These are phyloP conservation scores for Metschnikowia reukaufii DNA, from an alignment of 805 yeast genomes.

Conservation along the genomic window DNA sequence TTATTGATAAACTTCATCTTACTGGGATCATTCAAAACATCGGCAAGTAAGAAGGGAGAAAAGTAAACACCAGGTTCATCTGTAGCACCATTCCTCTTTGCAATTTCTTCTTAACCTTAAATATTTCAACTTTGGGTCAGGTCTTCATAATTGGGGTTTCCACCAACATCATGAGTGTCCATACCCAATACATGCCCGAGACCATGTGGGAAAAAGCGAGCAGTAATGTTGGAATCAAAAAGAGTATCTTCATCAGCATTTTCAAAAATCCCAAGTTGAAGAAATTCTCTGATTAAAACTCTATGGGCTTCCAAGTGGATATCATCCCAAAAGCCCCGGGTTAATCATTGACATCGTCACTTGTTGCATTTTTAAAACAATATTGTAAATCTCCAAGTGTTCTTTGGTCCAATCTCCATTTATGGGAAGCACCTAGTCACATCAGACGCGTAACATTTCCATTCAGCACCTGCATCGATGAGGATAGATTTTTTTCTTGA, in stretches of 20 bases:
- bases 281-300: slow-evolving; percentile 68
- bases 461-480: slow-evolving; percentile 97
- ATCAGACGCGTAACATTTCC: slow-evolving; percentile 90
- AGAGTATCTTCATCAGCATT: slow-evolving; percentile 62
- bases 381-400: slow-evolving; percentile 75
- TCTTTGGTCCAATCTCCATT: slow-evolving; percentile 88
- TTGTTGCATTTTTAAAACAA: slow-evolving; percentile 80
- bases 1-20: slow-evolving; percentile 59
- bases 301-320: slow-evolving; percentile 79
- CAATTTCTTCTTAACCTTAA: slow-evolving; percentile 77
- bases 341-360: slow-evolving; percentile 66
- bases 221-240: slow-evolving; percentile 65
- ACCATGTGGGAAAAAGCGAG: slow-evolving; percentile 92
- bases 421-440: slow-evolving; percentile 95
- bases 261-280: slow-evolving; percentile 74
- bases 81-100: slow-evolving; percentile 82
- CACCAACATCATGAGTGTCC: slow-evolving; percentile 97
- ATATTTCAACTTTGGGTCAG: slow-evolving; percentile 73
- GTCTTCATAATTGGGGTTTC: slow-evolving; percentile 81
- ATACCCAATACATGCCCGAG: slow-evolving; percentile 90
- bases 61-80: slow-evolving; percentile 96
- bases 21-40: slow-evolving; percentile 49
- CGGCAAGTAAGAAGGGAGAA: slow-evolving; percentile 75
- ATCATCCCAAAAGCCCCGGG: slow-evolving; percentile 90
- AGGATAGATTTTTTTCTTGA: slow-evolving; percentile 64